Evolutionary conservation across 108 stramenopile genomes (phyloP), one percentile per base, ranked within the genome.

Genomic region (Fistulifera pelliculosa): DNA sequence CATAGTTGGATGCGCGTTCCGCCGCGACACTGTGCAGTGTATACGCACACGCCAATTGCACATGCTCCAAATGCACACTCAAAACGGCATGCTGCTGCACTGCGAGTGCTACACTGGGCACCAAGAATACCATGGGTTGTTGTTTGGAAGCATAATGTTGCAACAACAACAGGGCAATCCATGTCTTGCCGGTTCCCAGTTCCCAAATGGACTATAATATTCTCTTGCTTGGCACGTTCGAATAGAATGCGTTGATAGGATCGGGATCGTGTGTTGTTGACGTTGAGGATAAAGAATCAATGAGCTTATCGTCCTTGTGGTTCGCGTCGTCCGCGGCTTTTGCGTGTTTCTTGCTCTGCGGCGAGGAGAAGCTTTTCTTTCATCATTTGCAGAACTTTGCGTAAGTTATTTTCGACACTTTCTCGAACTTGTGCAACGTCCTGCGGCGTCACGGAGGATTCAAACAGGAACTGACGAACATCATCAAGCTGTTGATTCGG

Each of bases 151-250:
- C 27, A 41, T 68, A 61, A 6, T 76, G 51, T 12, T 66, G 58
- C 19, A 83, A 76, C 13, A 67, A 61, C 50, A 83, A 48, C 6
- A 83, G 41, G 28, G 74, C 74, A 66, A 83, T 83, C 42, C 76
- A 50, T 12, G 81, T 83, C 38, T 83, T 83, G 7, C 81, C 81
- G 54, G 54, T 64, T 3, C 81, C 81, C 17, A 17, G 80, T 83
- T 22, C 81, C 81, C 23, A 83, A 62, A 50, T 83, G 64, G 17
- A 76, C 72, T 52, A 83, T 83, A 40, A 68, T 73, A 28, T 78
- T 78, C 45, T 52, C 56, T 54, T 64, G 47, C 58, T 56, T 66
- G n/a, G 77, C 75, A 17, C 55, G 24, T 54, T 83, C 74, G 26
- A 74, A 62, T 35, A 83, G 42, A 26, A 44, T 58, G 18, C 48